Evolutionary conservation across 345 rosid genomes (phyloP), one percentile per base, ranked within the genome.

Genomic region (Aquilaria sinensis): DNA sequence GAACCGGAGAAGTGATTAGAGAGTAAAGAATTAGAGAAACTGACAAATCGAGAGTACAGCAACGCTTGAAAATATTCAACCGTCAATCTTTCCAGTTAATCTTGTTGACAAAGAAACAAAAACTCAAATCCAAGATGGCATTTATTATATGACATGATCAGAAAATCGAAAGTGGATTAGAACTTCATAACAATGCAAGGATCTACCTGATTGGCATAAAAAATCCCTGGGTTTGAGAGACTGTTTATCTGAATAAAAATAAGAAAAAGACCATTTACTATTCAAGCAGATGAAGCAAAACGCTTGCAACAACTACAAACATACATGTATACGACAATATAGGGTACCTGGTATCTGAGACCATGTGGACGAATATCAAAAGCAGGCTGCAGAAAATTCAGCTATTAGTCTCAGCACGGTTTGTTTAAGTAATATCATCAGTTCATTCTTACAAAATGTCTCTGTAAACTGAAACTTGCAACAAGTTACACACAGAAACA

Each of bases 171-270:
- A 3, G 43, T 37, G 7, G 0, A 37, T 9, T 4, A 37, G 8
- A 37, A 37, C 43, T 37, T 9, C 43, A 37, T 37, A 3, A 37
- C 43, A 37, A 9, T 37, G 5, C 37, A 49, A 45, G 58, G 56
- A 63, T 53, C 63, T 76, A 88, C 99, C 93, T 83, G 77, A 73
- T 90, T 82, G 66, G 96, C 93, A 58, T 86, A 75, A 10, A 94
- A 88, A 34, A 61, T 80, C 70, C 96, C 90, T 4, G 99, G 97
- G 78, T 94, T 94, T 62, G 85, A 68, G 31, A 88, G 80, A 74
- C 84, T 77, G 23, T 71, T 76, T 65, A 88, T 78, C 99, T 94
- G 81, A 61, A 64, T 50, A 47, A 47, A 51, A 57, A 50, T 45
- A 53, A 51, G 56, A 31, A 43, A 54, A 58, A 43, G 16, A 29